Conservation (phyloP, 306 rosid species). For the Comarum palustre region DNA sequence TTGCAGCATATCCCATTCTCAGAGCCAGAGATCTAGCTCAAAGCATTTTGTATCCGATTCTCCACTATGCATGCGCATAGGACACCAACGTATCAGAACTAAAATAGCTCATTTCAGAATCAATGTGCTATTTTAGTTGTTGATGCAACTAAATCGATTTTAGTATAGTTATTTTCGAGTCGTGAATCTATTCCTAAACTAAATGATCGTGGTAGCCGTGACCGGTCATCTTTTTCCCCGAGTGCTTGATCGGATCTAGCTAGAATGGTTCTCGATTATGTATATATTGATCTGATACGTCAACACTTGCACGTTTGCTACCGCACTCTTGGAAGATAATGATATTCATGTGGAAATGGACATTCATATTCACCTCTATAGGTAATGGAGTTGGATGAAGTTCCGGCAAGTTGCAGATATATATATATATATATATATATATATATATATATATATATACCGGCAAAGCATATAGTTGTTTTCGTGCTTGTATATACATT, state of each 20-base stretch:
- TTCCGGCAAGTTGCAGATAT: background rate
- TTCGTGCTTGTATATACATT: background rate
- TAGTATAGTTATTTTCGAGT: background rate
- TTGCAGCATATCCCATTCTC: background rate
- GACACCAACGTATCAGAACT: too few relatives aligned
- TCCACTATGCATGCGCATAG: background rate
- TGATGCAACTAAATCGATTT: too few relatives aligned
- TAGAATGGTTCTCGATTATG: background rate
- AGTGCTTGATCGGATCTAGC: slow-evolving; percentile 6
- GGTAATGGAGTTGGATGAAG: background rate
- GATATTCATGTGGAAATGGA: slow-evolving; percentile 8
- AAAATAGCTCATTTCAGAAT: too few relatives aligned
- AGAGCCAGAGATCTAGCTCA: background rate
- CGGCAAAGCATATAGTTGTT: background rate
- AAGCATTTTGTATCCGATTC: background rate
- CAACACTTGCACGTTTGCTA: background rate
- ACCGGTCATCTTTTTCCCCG: background rate
- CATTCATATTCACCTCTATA: background rate
- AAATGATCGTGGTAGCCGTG: background rate
- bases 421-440: background rate
- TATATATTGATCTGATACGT: background rate
- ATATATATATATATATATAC: background rate
- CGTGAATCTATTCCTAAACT: background rate
- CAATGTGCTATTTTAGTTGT: too few relatives aligned
- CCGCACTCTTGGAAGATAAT: slow-evolving; percentile 13